Base-by-base conservation (phyloP, 495 filamentous ascomycete species). In the Jackrogersella minutella region DNA sequence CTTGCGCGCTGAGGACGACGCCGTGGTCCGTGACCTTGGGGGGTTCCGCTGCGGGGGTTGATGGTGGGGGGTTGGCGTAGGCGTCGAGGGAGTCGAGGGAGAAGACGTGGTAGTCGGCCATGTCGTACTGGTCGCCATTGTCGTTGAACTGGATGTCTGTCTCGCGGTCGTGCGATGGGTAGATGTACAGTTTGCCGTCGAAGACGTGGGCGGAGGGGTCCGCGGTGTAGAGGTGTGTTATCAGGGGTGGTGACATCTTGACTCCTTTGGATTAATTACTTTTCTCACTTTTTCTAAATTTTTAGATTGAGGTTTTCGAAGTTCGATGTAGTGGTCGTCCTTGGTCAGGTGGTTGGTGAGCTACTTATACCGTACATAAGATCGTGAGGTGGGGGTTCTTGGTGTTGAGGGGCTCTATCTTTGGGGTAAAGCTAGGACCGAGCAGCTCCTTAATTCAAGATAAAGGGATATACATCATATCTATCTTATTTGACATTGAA, bases 121-220 rank as follows among this genome's bases (percentile, higher is more conserved):
- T 92, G 79, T 88, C 90, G 75, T 91, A 92, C 75, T 92, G 90
- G 79, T 91, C 89, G 75, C 90, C 90, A 81, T 90, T 90, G 81
- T 92, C 89, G 81, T 91, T 91, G 76, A 85, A 82, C 40, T 80
- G 43, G 70, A 87, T 86, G 72, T 85, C 81, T 30, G 83, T 86
- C 67, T 87, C 83, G 60, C 83, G 78, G 76, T 89, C 86, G 77
- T 89, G 86, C 5, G 85, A 88, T 28, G 86, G 86, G 78, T 88
- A 89, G 79, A 89, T 83, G 78, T 86, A 89, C 24, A 89, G 47
- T 52, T 81, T 83, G 59, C 78, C 82, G 41, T 87, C 79, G 77
- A 89, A 89, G 76, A 86, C 85, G 76, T 87, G 85, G 16, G 85
- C 86, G 11, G 85, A 87, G n/a, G 86, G 86, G 70, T 88, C 86